Percentiles rank a stretch among this genome's conserved stretches.
Conservation (phyloP, 495 filamentous ascomycete genomes). For the Astrocystis sublimbata region DNA sequence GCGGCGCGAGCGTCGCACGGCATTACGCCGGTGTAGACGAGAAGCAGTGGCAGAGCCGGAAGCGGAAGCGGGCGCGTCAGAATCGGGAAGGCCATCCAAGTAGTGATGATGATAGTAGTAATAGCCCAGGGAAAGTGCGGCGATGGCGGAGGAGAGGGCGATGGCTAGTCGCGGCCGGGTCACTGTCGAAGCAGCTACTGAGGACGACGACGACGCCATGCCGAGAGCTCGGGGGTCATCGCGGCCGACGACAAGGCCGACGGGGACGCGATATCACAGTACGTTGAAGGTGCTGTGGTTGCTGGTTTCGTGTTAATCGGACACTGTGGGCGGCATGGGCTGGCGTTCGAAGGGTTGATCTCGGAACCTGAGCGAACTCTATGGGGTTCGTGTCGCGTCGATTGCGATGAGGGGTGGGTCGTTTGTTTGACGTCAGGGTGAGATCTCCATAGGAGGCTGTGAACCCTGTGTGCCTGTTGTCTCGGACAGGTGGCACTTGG, state of each 20-base stretch:
- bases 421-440: too few species aligned
- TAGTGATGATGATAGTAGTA: conserved; percentile 37
- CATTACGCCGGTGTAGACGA: conserved; percentile 61
- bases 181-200: conserved; percentile 44
- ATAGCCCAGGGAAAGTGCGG: conserved; percentile 39
- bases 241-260: conserved; percentile 12
- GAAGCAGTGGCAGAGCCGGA: neutral
- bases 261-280: neutral
- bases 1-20: conserved; percentile 50
- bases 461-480: too few species aligned
- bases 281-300: neutral
- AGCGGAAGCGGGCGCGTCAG: conserved; percentile 17
- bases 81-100: conserved; percentile 23
- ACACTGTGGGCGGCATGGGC: neutral
- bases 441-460: too few species aligned
- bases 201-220: conserved; percentile 34
- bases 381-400: neutral
- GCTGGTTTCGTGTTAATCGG: neutral
- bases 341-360: neutral
- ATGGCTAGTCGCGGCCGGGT: conserved; percentile 43
- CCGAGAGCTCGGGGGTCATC: conserved; percentile 27
- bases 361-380: neutral
- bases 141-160: conserved; percentile 37
- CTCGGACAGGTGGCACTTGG: too few species aligned
- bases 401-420: too few species aligned